phyloP scores from a whole-genome alignment of 192 early-diverging fungal species.

The Cladochytrium replicatum region DNA sequence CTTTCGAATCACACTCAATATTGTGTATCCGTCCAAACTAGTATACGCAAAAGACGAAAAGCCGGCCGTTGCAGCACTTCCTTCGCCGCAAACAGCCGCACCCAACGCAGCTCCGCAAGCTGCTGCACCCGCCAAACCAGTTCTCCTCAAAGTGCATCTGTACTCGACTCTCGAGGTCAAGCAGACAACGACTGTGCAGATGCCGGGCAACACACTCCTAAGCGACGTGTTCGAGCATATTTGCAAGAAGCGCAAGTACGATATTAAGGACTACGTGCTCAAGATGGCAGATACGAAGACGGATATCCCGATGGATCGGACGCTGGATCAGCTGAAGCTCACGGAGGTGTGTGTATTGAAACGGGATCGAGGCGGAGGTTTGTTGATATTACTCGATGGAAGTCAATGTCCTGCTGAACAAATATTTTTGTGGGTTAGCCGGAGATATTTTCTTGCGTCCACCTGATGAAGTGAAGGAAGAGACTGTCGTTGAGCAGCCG shows the following conservation, averaged over 20 bases:
- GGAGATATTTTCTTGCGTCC: slow-evolving; percentile 49
- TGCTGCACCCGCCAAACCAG: too few species aligned
- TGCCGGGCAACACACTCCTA: slow-evolving; percentile 60
- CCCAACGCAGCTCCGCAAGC: too few species aligned
- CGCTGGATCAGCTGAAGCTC: slow-evolving; percentile 53
- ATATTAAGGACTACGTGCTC: slow-evolving; percentile 75
- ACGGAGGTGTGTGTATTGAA: slow-evolving; percentile 67
- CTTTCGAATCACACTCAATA: too few species aligned
- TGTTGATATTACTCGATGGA: too few species aligned
- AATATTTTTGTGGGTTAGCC: too few species aligned
- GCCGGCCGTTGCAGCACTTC: too few species aligned
- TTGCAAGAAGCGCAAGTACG: slow-evolving; percentile 79
- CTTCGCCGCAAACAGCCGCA: too few species aligned
- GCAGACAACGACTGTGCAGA: slow-evolving; percentile 81
- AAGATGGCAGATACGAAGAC: slow-evolving; percentile 67
- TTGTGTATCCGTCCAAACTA: too few species aligned
- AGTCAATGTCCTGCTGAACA: too few species aligned
- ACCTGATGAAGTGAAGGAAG: slow-evolving; percentile 29
- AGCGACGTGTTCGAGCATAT: slow-evolving; percentile 73
- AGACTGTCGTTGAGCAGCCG: slow-evolving; percentile 13
- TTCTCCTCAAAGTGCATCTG: slow-evolving; percentile 51
- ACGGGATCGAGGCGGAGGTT: slow-evolving; percentile 46
- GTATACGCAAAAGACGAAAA: too few species aligned
- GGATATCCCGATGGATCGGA: slow-evolving; percentile 69
- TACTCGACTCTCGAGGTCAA: slow-evolving; percentile 70